Conservation (phyloP, 2,329 filamentous ascomycete genomes). For the Colletotrichum echinochloae region DNA sequence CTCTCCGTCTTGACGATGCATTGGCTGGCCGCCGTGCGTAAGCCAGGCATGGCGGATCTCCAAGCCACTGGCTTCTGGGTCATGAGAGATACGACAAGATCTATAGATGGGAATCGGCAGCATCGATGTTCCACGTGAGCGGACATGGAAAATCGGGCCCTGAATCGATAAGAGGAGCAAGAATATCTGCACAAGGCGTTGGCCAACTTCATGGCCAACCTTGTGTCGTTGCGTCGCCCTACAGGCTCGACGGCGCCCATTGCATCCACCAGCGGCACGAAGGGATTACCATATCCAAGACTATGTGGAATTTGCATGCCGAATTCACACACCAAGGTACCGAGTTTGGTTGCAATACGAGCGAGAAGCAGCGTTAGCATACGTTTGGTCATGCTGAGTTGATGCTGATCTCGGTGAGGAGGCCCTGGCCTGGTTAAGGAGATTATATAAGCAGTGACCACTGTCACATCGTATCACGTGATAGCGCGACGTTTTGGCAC, state of each 20-base stretch:
- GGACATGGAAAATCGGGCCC: too few species aligned
- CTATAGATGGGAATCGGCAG: background rate
- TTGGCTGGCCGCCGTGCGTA: background rate
- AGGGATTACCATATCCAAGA: background rate
- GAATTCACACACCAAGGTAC: background rate
- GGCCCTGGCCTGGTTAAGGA: background rate
- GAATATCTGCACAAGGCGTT: too few species aligned
- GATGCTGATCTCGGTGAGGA: background rate
- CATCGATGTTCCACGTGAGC: background rate
- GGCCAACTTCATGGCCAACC: background rate
- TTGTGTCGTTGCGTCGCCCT: background rate
- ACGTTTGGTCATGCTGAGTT: background rate
- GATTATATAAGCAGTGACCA: background rate
- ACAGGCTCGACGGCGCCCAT: background rate
- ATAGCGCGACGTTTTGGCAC: constrained; percentile 32
- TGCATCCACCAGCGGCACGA: background rate
- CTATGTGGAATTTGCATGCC: too few species aligned
- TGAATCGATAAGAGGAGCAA: too few species aligned
- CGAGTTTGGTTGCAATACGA: background rate
- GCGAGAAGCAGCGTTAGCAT: background rate
- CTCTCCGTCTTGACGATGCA: background rate
- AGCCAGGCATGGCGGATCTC: background rate
- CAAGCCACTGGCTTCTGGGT: background rate
- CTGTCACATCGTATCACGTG: constrained; percentile 15
- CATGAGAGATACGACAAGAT: background rate